phyloP scores from a whole-genome alignment of 768 basidiomycete genomes.

The Xerocomus spinulosus region DNA sequence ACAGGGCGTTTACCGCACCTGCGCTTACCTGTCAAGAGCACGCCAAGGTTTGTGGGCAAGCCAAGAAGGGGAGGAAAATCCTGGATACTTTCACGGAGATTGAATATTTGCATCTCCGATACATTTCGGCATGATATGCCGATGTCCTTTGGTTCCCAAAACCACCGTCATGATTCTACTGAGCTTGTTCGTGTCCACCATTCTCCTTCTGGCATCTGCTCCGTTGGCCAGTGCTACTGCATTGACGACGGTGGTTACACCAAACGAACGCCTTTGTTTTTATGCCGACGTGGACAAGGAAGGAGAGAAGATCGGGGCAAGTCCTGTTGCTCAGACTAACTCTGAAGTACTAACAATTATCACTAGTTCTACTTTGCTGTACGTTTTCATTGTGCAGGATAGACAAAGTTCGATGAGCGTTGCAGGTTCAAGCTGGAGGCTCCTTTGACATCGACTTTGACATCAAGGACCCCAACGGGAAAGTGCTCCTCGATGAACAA shows the following conservation, averaged over 20 bases:
- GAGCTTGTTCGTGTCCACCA: slow-evolving; percentile 16
- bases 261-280: slow-evolving; percentile 86
- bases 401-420: neutral
- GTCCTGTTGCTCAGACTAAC: slow-evolving; percentile 25
- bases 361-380: slow-evolving; percentile 94
- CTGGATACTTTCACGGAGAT: slow-evolving; percentile 8
- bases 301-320: slow-evolving; percentile 85
- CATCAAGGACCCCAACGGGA: slow-evolving; percentile 87
- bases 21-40: slow-evolving; percentile 16
- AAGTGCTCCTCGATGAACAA: slow-evolving; percentile 79
- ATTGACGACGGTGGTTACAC: slow-evolving; percentile 70
- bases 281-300: slow-evolving; percentile 95
- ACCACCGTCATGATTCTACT: slow-evolving; percentile 20
- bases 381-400: slow-evolving; percentile 26
- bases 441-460: slow-evolving; percentile 95
- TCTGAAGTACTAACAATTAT: slow-evolving; percentile 10
- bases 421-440: slow-evolving; percentile 91
- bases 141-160: slow-evolving; percentile 5
- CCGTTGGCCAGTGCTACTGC: slow-evolving; percentile 52
- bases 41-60: slow-evolving; percentile 1
- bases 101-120: slow-evolving; percentile 14
- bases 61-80: neutral
- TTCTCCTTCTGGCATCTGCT: slow-evolving; percentile 30
- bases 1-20: neutral
- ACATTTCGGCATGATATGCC: slow-evolving; percentile 21